These are phyloP conservation scores for Pyrus pyrifolia DNA, from an alignment of 306 rosid genomes.

Conservation along the genomic window DNA sequence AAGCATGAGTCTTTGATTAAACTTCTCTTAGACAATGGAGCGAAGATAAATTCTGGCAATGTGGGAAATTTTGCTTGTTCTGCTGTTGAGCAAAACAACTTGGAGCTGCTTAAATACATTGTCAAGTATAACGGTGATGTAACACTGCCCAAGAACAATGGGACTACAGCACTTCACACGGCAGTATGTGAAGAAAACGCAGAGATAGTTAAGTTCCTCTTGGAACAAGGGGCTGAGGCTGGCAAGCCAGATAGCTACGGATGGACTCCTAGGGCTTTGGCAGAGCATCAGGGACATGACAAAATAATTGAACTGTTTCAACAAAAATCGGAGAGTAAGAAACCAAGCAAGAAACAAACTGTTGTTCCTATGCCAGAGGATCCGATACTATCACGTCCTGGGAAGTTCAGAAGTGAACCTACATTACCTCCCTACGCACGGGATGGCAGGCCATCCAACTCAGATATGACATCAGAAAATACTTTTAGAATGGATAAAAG, in stretches of 20 bases:
- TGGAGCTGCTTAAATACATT: constrained; percentile 43
- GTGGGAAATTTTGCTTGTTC: constrained; percentile 36
- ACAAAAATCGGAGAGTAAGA: background rate
- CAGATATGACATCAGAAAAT: background rate
- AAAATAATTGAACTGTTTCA: constrained; percentile 37
- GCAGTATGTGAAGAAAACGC: constrained; percentile 51
- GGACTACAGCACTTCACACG: constrained; percentile 46
- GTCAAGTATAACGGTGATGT: constrained; percentile 31
- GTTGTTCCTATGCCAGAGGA: constrained; percentile 6
- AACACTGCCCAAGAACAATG: constrained; percentile 27
- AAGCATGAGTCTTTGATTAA: constrained; percentile 32
- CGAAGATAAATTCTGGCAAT: constrained; percentile 22
- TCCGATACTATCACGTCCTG: background rate
- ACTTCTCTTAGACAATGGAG: constrained; percentile 47
- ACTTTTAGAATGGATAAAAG: constrained; percentile 23
- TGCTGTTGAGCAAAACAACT: constrained; percentile 41
- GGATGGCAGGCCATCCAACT: constrained; percentile 10
- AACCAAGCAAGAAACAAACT: background rate
- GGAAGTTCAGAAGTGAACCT: constrained; percentile 39
- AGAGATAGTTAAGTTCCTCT: constrained; percentile 42
- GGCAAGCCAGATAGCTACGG: constrained; percentile 38
- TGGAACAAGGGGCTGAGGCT: constrained; percentile 45
- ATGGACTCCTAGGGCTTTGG: constrained; percentile 52
- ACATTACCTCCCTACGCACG: constrained; percentile 6
- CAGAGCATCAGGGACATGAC: constrained; percentile 51